Evolutionary conservation across 2,329 filamentous ascomycete species (phyloP), one percentile per base, ranked within the genome.

Genomic region (Metarhizium robertsii): DNA sequence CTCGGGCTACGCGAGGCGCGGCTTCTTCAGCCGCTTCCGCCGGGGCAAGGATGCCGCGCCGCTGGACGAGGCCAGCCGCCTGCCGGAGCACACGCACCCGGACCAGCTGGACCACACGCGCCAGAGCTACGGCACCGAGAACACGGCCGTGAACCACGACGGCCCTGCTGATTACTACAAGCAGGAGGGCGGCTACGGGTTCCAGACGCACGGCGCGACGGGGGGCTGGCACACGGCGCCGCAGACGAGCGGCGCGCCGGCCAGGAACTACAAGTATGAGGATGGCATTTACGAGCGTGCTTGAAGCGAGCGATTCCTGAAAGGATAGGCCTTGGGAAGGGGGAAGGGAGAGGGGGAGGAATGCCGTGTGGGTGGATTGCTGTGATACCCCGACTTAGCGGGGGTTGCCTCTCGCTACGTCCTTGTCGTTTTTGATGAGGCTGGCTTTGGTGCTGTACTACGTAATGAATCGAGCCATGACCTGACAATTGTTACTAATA

Each of bases 101-200:
- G 66, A 67, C 34, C 63, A 75, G 65, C 65, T 78, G 65, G 56
- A 65, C 56, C 66, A 66, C 62, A 62, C 62, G 53, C 71, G 74
- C 42, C 71, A 70, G 61, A 78, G 75, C 66, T 69, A 74, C 58
- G 69, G 61, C 59, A 74, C 69, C 13, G 75, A 67, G 57, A 65
- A 61, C 54, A 74, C 66, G 30, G 67, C 67, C 42, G 65, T 71
- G 43, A 65, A 62, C 58, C 64, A 18, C 61, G 65, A 63, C 59
- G 62, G 64, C 55, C 62, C 64, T 45, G 61, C 63, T 16, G 61
- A 61, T 34, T 62, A 65, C 49, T 54, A 59, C 29, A 64, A 67
- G 49, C 62, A 65, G 55, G 60, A 69, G 50, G 58, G 66, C 10
- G 66, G 64, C 1, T 66, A 68, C 53, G 64, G 61, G 16, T 59